Base-by-base conservation (phyloP, 805 yeast genomes). In the Yamadazyma insecticola region DNA sequence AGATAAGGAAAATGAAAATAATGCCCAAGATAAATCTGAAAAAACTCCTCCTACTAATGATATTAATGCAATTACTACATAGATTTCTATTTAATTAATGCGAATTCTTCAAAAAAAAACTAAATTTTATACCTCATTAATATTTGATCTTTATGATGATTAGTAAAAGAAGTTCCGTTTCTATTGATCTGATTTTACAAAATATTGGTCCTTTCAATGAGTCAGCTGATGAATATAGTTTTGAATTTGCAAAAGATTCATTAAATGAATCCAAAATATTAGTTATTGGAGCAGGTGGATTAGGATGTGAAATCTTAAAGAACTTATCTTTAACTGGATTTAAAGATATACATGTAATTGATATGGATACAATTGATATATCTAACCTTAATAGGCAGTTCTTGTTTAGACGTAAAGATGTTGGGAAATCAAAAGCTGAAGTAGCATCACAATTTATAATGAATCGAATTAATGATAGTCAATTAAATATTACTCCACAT, bases 301-400 rank as follows among this genome's bases (percentile, higher is more conserved):
- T 83, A 15, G 94, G 94, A 3, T 83, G 94, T 56, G 92, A 84
- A 53, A 78, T 83, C 18, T 55, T 83, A 27, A 84, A 84, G 55
- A 72, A 81, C 51, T 61, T 84, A 30, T 84, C 84, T 1, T 57
- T 78, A 19, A 65, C 77, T n/a, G 90, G 90, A 4, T 79, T 84
- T 48, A 59, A 58, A 35, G 56, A 76, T 28, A 73, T 84, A 18
- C 76, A 79, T 36, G 72, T 84, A 8, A 79, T 83, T 22, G 94
- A 83, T 49, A 82, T 83, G 90, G 94, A 83, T 52, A 81, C 85
- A 2, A 81, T 83, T 32, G 92, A 83, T 43, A 53, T 81, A n/a
- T 72, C 83, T 16, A 83, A 83, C 46, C 63, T 83, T 43, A 84
- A 83, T 48, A 65, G 94, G 12, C 94, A 83, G 56, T 83, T 83